Percentiles rank a stretch among this genome's conserved stretches.
These are phyloP conservation scores for Aspergillus campestris DNA, from an alignment of 495 filamentous ascomycete genomes.

Conservation along the genomic window DNA sequence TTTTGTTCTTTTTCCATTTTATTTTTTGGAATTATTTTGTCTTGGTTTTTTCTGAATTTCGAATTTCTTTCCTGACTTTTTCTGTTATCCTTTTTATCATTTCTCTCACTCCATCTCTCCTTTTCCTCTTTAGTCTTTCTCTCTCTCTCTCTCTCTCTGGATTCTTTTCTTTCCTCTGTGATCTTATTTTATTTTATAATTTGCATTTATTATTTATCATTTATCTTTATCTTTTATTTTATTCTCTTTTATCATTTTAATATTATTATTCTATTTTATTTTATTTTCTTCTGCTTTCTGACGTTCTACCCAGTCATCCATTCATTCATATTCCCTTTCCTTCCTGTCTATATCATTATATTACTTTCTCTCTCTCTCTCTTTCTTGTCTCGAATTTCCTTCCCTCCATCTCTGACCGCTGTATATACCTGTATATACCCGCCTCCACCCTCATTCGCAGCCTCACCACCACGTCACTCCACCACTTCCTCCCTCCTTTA, in stretches of 20 bases:
- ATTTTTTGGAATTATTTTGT: slow-evolving; percentile 6
- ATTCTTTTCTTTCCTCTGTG: slow-evolving; percentile 2
- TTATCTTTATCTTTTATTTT: slow-evolving; percentile 8
- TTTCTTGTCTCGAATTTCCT: no score
- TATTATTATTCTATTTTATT: not conserved
- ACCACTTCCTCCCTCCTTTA: slow-evolving; percentile 4
- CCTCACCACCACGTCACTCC: slow-evolving; percentile 1
- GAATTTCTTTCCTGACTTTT: slow-evolving; percentile 1
- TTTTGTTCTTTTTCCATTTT: slow-evolving; percentile 5
- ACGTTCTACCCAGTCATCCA: slow-evolving; percentile 8
- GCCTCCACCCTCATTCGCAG: not conserved
- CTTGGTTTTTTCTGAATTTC: slow-evolving; percentile 4
- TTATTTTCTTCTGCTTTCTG: not conserved
- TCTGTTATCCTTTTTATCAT: not conserved
- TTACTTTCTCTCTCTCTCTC: slow-evolving; percentile 5
- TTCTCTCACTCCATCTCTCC: slow-evolving; percentile 12
- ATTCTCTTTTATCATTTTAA: slow-evolving; percentile 11
- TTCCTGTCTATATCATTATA: slow-evolving; percentile 6
- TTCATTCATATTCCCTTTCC: slow-evolving; percentile 6
- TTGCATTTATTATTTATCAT: not conserved
- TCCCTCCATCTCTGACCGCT: slow-evolving; percentile 1
- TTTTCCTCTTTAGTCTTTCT: slow-evolving; percentile 8
- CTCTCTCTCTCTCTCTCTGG: slow-evolving; percentile 5
- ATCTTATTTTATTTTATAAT: no score
- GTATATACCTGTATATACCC: slow-evolving; percentile 12